Evolutionary conservation across 2,329 filamentous ascomycete species (phyloP), one percentile per base, ranked within the genome.

Genomic region (Trichoderma asperellum): DNA sequence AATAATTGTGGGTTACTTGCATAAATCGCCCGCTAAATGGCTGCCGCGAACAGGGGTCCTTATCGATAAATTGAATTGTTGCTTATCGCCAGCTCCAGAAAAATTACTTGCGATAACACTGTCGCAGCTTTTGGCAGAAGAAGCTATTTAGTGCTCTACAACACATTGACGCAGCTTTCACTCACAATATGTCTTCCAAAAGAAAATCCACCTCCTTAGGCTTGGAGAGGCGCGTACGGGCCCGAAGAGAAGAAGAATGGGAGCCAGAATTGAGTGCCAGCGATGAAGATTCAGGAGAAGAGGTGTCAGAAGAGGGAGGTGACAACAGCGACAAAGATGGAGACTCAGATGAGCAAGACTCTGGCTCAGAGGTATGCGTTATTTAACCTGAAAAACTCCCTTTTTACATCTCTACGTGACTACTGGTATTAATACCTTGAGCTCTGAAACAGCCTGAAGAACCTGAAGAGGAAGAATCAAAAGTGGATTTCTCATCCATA

Each of bases 401-500:
- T 43, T 24, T 24, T 12, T 5, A 37, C 10, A 43, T 2, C 18
- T 59, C 8, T 7, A 35, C n/a, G 6, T 34, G 27, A 32, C 29
- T 64, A 56, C 24, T 14, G 11, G 3, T 24, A 16, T 18, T 5
- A 16, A 56, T 12, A 3, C 8, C 57, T 6, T 11, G 10, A 2
- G 14, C 14, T n/a, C 18, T n/a, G n/a, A 12, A 16, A 10, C 27
- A 78, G 74, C 71, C 73, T 0, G 76, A 77, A 29, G 73, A 73
- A 47, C 59, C 53, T 32, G 78, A 78, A 27, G 74, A 72, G 14
- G 74, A 76, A 43, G 76, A 79, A 16, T 75, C 81, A 6, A 79
- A 78, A 21, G 77, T 85, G 68, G 83, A 86, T 70, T 80, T 85
- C 56, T 82, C 87, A 10, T 83, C 85, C 71, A 88, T 97, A 73